Conservation (phyloP, 2,329 filamentous ascomycete genomes). For the Aspergillus vadensis region DNA sequence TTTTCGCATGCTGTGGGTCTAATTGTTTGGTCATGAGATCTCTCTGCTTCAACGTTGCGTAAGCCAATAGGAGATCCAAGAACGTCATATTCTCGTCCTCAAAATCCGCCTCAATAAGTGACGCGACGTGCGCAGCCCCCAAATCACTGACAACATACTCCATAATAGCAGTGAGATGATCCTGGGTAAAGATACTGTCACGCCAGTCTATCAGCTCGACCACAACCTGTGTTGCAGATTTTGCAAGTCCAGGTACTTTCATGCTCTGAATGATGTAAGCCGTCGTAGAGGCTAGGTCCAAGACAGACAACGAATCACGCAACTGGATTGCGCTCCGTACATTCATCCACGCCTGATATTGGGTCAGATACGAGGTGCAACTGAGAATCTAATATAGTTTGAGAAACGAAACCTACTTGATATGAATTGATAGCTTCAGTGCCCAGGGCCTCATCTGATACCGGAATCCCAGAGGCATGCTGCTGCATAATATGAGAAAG, state of each 20-base stretch:
- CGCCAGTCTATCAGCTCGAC: constrained; percentile 36
- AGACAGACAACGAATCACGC: constrained; percentile 22
- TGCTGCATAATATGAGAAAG: constrained; percentile 35
- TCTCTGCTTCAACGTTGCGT: constrained; percentile 34
- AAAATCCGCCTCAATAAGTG: constrained; percentile 39
- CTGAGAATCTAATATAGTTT: not conserved
- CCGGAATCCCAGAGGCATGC: constrained; percentile 20
- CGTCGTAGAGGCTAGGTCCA: constrained; percentile 25
- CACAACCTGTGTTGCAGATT: constrained; percentile 37
- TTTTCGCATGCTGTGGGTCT: constrained; percentile 34
- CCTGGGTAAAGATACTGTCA: constrained; percentile 28
- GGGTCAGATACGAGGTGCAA: constrained; percentile 9
- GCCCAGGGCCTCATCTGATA: constrained; percentile 27
- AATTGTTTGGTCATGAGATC: constrained; percentile 35
- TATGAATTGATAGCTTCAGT: constrained; percentile 40
- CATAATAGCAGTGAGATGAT: constrained; percentile 32
- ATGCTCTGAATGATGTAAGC: constrained; percentile 31
- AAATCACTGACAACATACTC: constrained; percentile 38
- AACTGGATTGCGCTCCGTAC: constrained; percentile 32
- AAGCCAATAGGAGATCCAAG: constrained; percentile 44
- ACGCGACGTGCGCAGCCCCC: constrained; percentile 35
- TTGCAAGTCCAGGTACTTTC: constrained; percentile 29
- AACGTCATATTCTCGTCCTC: constrained; percentile 43
- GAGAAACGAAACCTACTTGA: constrained; percentile 31
- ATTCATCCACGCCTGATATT: constrained; percentile 36